Percentiles rank a stretch among this genome's conserved stretches.
Evolutionary conservation across 192 early-diverging fungal species (phyloP).

Genomic region (Piromyces finnis): DNA sequence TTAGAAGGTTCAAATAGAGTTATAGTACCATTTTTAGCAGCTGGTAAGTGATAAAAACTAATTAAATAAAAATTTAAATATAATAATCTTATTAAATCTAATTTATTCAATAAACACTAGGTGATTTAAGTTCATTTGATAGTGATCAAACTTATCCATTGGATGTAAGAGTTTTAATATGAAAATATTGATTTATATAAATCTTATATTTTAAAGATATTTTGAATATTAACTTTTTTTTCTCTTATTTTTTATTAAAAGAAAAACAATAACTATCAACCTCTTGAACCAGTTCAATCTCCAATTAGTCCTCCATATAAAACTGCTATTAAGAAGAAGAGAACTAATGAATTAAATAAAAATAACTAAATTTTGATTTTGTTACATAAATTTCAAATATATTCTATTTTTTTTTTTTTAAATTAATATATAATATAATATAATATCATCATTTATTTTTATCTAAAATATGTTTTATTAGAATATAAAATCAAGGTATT

Average conservation of each 20-base stretch:
- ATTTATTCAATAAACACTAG: slow-evolving; percentile 11
- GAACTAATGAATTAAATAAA: slow-evolving; percentile 6
- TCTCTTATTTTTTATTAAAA: slow-evolving; percentile 4
- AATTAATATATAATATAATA: too few relatives aligned
- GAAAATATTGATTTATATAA: too few relatives aligned
- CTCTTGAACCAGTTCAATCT: slow-evolving; percentile 55
- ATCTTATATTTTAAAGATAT: too few relatives aligned
- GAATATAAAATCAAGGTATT: too few relatives aligned
- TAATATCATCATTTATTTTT: too few relatives aligned
- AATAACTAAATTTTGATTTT: not conserved
- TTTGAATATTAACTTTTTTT: not conserved
- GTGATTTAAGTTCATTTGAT: slow-evolving; percentile 76
- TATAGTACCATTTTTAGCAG: slow-evolving; percentile 1
- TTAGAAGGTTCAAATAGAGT: not conserved
- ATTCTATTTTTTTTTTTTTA: too few relatives aligned
- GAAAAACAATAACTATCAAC: slow-evolving; percentile 16
- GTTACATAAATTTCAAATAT: too few relatives aligned
- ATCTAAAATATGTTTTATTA: too few relatives aligned
- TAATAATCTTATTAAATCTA: not conserved
- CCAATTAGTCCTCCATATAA: slow-evolving; percentile 83
- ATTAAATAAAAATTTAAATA: not conserved
- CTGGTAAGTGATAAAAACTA: not conserved
- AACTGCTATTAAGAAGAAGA: slow-evolving; percentile 55
- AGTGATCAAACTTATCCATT: slow-evolving; percentile 70
- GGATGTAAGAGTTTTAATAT: slow-evolving; percentile 13